A percentile compares a stretch with the other conserved stretches of the same genome.
Evolutionary conservation across 1,284 basidiomycete species (phyloP).

Genomic region (Moniliophthora roreri): DNA sequence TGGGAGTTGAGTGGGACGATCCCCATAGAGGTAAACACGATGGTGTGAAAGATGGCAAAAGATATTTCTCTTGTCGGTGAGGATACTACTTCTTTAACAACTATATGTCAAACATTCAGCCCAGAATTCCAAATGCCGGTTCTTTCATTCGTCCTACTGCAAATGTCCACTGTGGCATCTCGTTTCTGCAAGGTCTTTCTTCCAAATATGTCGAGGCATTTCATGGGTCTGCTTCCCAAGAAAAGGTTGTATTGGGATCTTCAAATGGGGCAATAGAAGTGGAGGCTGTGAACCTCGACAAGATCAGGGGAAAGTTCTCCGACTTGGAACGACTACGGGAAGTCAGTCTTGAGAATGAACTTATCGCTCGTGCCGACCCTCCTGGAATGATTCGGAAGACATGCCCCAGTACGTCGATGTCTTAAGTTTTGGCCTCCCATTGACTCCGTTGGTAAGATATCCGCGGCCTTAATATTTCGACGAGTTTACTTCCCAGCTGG

Average conservation of each 20-base stretch:
- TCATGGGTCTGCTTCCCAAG: conserved; percentile 50
- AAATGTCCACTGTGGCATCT: conserved; percentile 57
- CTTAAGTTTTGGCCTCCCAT: conserved; percentile 12
- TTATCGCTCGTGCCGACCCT: conserved; percentile 57
- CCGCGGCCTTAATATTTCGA: conserved; percentile 80
- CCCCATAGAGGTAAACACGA: conserved; percentile 82
- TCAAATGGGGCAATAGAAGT: conserved; percentile 83
- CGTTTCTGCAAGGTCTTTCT: conserved; percentile 75
- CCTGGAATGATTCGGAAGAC: conserved; percentile 54
- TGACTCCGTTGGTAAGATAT: conserved; percentile 52
- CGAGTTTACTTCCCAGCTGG: conserved; percentile 78
- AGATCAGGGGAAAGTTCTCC: conserved; percentile 71
- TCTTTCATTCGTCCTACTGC: conserved; percentile 74
- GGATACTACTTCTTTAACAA: conserved; percentile 21
- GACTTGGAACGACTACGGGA: conserved; percentile 70
- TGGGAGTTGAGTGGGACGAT: conserved; percentile 96
- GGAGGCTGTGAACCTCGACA: conserved; percentile 82
- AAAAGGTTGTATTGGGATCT: conserved; percentile 76
- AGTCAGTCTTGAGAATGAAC: conserved; percentile 74
- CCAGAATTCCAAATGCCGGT: conserved; percentile 56
- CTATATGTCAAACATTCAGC: conserved; percentile 15
- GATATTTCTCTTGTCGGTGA: conserved; percentile 82
- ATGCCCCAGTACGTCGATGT: conserved; percentile 66
- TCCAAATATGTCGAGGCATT: conserved; percentile 73
- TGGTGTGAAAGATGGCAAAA: conserved; percentile 74